These are phyloP conservation scores for Westerdykella aurantiaca DNA, from an alignment of 2,329 filamentous ascomycete species.

Conservation along the genomic window DNA sequence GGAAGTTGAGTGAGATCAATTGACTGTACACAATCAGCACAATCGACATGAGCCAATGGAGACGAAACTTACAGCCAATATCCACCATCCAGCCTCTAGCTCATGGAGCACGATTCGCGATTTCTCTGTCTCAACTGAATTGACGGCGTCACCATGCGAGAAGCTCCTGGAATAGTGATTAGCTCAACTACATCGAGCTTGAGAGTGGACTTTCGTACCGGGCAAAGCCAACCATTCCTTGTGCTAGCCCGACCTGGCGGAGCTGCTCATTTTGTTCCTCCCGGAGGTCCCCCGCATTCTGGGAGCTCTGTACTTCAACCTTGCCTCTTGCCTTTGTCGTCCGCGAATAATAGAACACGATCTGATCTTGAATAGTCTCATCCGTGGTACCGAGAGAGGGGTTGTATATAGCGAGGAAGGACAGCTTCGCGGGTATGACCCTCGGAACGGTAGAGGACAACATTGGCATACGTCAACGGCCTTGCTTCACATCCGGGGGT, in stretches of 20 bases:
- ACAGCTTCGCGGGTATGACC: constrained; percentile 72
- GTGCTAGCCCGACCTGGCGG: constrained; percentile 88
- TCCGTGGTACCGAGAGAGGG: constrained; percentile 69
- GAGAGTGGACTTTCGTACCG: constrained; percentile 41
- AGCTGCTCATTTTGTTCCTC: constrained; percentile 79
- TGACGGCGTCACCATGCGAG: constrained; percentile 67
- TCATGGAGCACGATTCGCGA: constrained; percentile 78
- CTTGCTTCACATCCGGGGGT: too few species aligned
- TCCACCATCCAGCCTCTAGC: constrained; percentile 90
- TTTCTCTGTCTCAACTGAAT: constrained; percentile 87
- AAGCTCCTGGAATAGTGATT: constrained; percentile 57
- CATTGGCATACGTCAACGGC: constrained; percentile 10
- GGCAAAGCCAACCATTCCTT: constrained; percentile 93
- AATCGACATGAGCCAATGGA: constrained; percentile 2
- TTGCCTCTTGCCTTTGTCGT: constrained; percentile 26
- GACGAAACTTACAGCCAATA: constrained; percentile 64
- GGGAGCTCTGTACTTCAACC: constrained; percentile 22
- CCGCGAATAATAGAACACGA: constrained; percentile 82
- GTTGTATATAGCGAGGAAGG: constrained; percentile 93
- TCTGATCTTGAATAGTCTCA: constrained; percentile 71
- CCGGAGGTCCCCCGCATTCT: constrained; percentile 34
- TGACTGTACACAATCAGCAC: constrained; percentile 47
- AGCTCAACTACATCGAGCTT: constrained; percentile 8
- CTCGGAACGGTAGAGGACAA: constrained; percentile 24
- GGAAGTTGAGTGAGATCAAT: constrained; percentile 75